Evolutionary conservation across 148 eudicot species (phyloP).

Genomic region (Camellia sinensis): DNA sequence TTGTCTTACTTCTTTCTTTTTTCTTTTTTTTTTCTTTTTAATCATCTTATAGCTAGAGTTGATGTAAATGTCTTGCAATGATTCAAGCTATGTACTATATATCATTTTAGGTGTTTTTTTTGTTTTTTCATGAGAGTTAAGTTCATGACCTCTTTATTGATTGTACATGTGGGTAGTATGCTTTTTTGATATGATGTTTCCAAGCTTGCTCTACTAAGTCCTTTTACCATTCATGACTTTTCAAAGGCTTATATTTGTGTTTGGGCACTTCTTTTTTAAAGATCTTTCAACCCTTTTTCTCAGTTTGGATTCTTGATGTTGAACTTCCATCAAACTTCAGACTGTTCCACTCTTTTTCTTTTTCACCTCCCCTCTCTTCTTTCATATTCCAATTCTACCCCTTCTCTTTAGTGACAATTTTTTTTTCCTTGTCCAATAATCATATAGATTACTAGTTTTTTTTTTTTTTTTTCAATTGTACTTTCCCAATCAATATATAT

Average conservation of each 20-base stretch:
- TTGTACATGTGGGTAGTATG: background rate
- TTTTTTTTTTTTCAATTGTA: background rate
- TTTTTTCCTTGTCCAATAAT: conserved; percentile 4
- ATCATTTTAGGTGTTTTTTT: too few relatives aligned
- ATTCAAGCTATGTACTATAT: too few relatives aligned
- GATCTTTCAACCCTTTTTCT: conserved; percentile 13
- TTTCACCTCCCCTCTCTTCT: background rate
- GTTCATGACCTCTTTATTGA: background rate
- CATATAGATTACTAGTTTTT: background rate
- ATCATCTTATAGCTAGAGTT: too few relatives aligned
- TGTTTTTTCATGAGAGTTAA: too few relatives aligned
- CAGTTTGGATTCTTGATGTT: conserved; percentile 16
- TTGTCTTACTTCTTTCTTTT: conserved; percentile 14
- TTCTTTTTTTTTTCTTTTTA: conserved; percentile 7
- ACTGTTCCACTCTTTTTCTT: conserved; percentile 7
- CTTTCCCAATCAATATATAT: background rate
- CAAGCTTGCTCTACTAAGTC: background rate
- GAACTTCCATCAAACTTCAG: conserved; percentile 16
- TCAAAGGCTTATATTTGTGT: background rate
- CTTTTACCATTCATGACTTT: background rate
- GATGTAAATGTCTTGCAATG: too few relatives aligned
- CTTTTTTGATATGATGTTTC: background rate
- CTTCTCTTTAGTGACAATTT: background rate
- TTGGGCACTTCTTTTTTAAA: conserved; percentile 3
- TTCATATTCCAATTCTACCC: conserved; percentile 7